Percentiles rank a stretch among this genome's conserved stretches.
phyloP scores from a whole-genome alignment of 1,284 basidiomycete species.

The Phylloporus sp. region DNA sequence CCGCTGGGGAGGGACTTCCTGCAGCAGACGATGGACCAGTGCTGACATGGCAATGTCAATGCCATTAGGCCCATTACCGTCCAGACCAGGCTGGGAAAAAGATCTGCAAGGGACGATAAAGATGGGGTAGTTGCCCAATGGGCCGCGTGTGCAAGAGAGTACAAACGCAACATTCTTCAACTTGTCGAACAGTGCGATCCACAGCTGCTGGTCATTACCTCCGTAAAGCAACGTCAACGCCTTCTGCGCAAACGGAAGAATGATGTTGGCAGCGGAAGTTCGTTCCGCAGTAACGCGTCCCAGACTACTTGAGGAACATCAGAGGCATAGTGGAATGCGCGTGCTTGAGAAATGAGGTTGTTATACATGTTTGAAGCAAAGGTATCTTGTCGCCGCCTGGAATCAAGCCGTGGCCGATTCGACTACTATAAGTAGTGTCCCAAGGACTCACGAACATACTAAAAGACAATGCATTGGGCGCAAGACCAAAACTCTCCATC shows the following conservation, averaged over 20 bases:
- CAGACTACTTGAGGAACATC: constrained; percentile 47
- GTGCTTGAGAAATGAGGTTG: not conserved
- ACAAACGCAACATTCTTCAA: constrained; percentile 55
- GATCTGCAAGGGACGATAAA: constrained; percentile 58
- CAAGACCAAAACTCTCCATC: no score
- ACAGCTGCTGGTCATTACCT: constrained; percentile 45
- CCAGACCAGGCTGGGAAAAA: constrained; percentile 36
- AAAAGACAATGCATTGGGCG: no score
- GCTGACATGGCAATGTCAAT: constrained; percentile 41
- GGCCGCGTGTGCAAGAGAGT: constrained; percentile 62
- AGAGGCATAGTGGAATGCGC: constrained; percentile 19
- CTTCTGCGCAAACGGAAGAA: constrained; percentile 56
- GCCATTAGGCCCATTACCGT: no score
- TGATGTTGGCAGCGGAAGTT: constrained; percentile 61
- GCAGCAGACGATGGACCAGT: constrained; percentile 44
- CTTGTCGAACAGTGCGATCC: constrained; percentile 56
- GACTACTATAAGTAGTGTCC: no score
- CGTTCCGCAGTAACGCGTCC: constrained; percentile 47
- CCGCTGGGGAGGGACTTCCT: constrained; percentile 45
- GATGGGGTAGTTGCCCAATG: constrained; percentile 63
- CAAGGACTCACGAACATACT: no score
- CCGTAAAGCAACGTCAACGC: constrained; percentile 8
- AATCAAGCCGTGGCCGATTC: no score
- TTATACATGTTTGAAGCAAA: constrained; percentile 13
- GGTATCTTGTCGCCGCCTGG: no score